phyloP scores from a whole-genome alignment of 495 filamentous ascomycete genomes.

The Lentithecium fluviatile region DNA sequence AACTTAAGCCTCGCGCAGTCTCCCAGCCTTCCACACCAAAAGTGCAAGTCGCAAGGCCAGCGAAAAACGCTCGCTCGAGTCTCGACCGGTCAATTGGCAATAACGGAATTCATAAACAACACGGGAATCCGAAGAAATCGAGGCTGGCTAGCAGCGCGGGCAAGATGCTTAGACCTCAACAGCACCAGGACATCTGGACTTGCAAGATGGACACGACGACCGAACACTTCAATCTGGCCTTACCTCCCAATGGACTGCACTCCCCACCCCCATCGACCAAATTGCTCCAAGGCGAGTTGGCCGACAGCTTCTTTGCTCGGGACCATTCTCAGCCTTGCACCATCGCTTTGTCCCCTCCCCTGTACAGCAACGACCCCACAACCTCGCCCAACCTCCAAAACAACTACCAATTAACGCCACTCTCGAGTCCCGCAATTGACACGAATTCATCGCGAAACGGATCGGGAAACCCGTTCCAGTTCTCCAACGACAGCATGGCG shows the following conservation, averaged over 20 bases:
- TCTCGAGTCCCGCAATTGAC: conserved; percentile 30
- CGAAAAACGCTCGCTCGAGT: conserved; percentile 7
- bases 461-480: conserved; percentile 21
- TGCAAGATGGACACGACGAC: conserved; percentile 30
- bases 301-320: conserved; percentile 13
- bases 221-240: conserved; percentile 39
- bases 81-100: conserved; percentile 1
- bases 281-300: conserved; percentile 25
- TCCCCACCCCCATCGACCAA: conserved; percentile 39
- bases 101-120: conserved; percentile 31
- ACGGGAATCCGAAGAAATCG: conserved; percentile 26
- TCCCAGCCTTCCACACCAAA: conserved; percentile 30
- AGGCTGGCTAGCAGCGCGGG: conserved; percentile 6
- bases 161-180: conserved; percentile 43
- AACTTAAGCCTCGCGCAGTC: conserved; percentile 5
- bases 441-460: conserved; percentile 10
- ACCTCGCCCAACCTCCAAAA: conserved; percentile 3
- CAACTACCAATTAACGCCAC: conserved; percentile 34
- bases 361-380: not conserved
- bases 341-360: conserved; percentile 20
- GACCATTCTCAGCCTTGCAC: conserved; percentile 33
- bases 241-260: conserved; percentile 23
- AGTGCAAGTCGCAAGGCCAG: conserved; percentile 2
- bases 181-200: conserved; percentile 38
- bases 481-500: conserved; percentile 23